Percentiles rank a stretch among this genome's conserved stretches.
phyloP scores from a whole-genome alignment of 2,329 filamentous ascomycete genomes.

The Sordariomycetes sp. region DNA sequence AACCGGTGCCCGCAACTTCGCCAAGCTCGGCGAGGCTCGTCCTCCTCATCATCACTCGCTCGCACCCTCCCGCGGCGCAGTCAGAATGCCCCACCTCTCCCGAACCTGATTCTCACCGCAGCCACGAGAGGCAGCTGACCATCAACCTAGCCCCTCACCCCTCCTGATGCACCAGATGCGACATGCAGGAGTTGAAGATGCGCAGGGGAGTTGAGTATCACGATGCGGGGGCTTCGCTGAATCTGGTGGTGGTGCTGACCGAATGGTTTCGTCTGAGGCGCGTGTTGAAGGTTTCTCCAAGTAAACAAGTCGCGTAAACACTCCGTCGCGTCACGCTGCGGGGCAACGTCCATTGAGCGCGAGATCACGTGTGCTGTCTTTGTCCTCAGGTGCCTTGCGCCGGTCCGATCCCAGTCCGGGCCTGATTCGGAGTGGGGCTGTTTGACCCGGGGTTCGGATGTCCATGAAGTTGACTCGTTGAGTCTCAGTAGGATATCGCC shows the following conservation, averaged over 20 bases:
- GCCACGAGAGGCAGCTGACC: too few relatives aligned
- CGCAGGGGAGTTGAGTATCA: slow-evolving; percentile 1
- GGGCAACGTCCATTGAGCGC: slow-evolving; percentile 3
- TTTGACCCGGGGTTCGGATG: too few relatives aligned
- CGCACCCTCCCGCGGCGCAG: neutral
- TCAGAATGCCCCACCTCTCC: slow-evolving; percentile 1
- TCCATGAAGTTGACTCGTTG: too few relatives aligned
- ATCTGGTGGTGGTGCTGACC: too few relatives aligned
- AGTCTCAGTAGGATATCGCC: too few relatives aligned
- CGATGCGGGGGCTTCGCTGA: slow-evolving; percentile 3
- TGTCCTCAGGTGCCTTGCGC: slow-evolving; percentile 10
- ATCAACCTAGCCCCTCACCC: neutral
- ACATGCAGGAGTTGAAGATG: slow-evolving; percentile 3
- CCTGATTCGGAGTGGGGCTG: too few relatives aligned
- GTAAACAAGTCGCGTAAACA: slow-evolving; percentile 8
- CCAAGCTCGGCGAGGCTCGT: neutral
- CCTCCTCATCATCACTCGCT: neutral
- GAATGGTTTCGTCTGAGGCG: too few relatives aligned
- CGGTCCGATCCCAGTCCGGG: slow-evolving; percentile 11
- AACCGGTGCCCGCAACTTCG: neutral
- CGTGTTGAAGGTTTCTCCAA: neutral
- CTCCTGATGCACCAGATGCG: slow-evolving; percentile 1
- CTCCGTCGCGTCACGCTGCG: slow-evolving; percentile 5
- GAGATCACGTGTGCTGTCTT: too few relatives aligned
- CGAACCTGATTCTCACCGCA: too few relatives aligned